A percentile compares a stretch with the other conserved stretches of the same genome.
phyloP scores from a whole-genome alignment of 2,329 filamentous ascomycete genomes.

The Phialocephala subalpina region DNA sequence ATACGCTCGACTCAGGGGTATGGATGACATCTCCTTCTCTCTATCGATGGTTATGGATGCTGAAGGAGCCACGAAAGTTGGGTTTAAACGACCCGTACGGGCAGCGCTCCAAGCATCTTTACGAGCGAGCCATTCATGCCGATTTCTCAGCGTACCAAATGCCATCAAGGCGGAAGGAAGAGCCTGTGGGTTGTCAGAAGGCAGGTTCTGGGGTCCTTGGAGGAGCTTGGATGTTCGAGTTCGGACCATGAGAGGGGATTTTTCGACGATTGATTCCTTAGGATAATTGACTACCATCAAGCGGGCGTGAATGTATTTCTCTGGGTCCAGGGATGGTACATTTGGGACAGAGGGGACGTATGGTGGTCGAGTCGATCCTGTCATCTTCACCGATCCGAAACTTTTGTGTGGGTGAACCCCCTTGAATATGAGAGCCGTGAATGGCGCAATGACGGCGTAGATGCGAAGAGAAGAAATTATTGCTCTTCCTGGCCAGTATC shows the following conservation, averaged over 20 bases:
- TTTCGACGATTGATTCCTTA: not conserved
- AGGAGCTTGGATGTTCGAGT: not conserved
- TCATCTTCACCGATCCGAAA: not conserved
- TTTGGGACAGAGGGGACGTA: not conserved
- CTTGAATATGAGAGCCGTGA: not conserved
- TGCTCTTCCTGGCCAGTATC: not conserved
- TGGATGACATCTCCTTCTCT: too few relatives aligned
- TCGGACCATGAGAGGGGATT: not conserved
- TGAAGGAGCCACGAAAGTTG: too few relatives aligned
- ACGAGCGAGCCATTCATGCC: not conserved
- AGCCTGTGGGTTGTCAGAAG: not conserved
- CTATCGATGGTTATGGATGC: too few relatives aligned
- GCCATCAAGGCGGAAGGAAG: not conserved
- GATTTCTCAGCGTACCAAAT: not conserved
- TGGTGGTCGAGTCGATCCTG: not conserved
- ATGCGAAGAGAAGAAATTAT: not conserved
- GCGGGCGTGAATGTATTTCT: not conserved
- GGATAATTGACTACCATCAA: not conserved
- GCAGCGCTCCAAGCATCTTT: too few relatives aligned
- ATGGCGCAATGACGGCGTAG: not conserved
- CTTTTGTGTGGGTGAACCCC: not conserved
- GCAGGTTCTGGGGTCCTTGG: not conserved
- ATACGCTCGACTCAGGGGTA: too few relatives aligned
- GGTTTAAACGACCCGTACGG: too few relatives aligned
- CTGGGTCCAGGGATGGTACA: not conserved